A percentile compares a stretch with the other conserved stretches of the same genome.
These are phyloP conservation scores for Cicer yamashitae DNA, from an alignment of 306 rosid genomes.

Conservation along the genomic window DNA sequence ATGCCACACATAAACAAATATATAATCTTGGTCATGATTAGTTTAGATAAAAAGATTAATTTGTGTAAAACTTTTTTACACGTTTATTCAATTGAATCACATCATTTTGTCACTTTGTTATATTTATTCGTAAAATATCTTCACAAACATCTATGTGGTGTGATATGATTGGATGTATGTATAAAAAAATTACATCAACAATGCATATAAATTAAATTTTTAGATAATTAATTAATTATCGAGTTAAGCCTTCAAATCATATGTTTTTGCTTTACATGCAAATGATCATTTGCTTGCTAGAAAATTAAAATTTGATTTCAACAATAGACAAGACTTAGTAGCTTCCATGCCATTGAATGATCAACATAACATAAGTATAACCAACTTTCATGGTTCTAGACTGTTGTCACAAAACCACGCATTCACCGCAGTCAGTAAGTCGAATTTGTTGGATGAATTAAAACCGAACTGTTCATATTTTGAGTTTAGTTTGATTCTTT, in stretches of 20 bases:
- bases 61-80: no score
- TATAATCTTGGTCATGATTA: not conserved
- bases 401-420: no score
- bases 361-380: not conserved
- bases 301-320: constrained; percentile 6
- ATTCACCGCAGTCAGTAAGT: not conserved
- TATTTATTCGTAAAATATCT: no score
- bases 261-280: not conserved
- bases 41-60: no score
- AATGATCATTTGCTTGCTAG: not conserved
- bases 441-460: not conserved
- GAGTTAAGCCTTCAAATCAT: constrained; percentile 2
- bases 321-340: not conserved
- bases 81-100: no score
- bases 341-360: not conserved
- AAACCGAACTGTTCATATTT: not conserved
- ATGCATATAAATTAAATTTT: no score
- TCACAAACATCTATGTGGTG: no score
- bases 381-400: not conserved
- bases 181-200: no score
- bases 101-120: no score
- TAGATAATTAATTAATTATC: not conserved
- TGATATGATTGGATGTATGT: no score
- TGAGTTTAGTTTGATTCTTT: not conserved
- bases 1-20: not conserved